A percentile compares a stretch with the other conserved stretches of the same genome.
These are phyloP conservation scores for Ascochyta clinopodiicola DNA, from an alignment of 2,329 filamentous ascomycete genomes.

Conservation along the genomic window DNA sequence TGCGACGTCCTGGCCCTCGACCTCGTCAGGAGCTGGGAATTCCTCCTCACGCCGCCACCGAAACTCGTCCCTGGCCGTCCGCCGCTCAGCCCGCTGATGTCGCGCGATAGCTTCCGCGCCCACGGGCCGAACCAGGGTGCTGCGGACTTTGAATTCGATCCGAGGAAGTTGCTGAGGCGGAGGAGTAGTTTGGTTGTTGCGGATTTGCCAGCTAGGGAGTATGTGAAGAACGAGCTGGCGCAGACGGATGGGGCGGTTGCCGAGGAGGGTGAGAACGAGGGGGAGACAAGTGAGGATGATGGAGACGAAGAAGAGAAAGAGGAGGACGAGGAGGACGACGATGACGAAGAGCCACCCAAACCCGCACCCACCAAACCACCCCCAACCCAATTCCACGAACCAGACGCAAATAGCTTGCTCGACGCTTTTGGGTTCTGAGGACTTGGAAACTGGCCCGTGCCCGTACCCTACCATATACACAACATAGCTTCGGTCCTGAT, in stretches of 20 bases:
- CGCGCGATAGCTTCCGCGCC: slow-evolving; percentile 30
- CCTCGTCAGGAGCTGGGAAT: slow-evolving; percentile 83
- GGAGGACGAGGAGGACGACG: slow-evolving; percentile 34
- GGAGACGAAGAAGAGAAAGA: slow-evolving; percentile 38
- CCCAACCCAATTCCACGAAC: slow-evolving; percentile 86
- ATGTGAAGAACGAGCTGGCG: slow-evolving; percentile 29
- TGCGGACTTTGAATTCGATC: slow-evolving; percentile 58
- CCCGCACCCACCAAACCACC: slow-evolving; percentile 66
- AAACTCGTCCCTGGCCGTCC: slow-evolving; percentile 23
- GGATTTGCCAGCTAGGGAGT: slow-evolving; percentile 63
- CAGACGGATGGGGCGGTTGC: slow-evolving; percentile 23
- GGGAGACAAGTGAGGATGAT: slow-evolving; percentile 47
- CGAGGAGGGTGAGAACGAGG: slow-evolving; percentile 43
- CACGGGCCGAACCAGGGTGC: slow-evolving; percentile 26
- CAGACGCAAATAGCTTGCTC: slow-evolving; percentile 84
- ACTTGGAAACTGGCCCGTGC: too few relatives aligned
- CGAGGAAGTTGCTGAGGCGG: slow-evolving; percentile 71
- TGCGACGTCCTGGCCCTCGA: slow-evolving; percentile 89
- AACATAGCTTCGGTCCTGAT: too few relatives aligned
- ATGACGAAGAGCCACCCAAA: slow-evolving; percentile 47
- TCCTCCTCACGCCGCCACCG: slow-evolving; percentile 60
- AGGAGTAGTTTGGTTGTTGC: slow-evolving; percentile 81
- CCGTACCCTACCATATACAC: background rate
- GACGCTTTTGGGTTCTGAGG: slow-evolving; percentile 89
- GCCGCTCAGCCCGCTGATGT: slow-evolving; percentile 38